Conservation (phyloP, 495 filamentous ascomycete species). For the Penicillium mononematosum region DNA sequence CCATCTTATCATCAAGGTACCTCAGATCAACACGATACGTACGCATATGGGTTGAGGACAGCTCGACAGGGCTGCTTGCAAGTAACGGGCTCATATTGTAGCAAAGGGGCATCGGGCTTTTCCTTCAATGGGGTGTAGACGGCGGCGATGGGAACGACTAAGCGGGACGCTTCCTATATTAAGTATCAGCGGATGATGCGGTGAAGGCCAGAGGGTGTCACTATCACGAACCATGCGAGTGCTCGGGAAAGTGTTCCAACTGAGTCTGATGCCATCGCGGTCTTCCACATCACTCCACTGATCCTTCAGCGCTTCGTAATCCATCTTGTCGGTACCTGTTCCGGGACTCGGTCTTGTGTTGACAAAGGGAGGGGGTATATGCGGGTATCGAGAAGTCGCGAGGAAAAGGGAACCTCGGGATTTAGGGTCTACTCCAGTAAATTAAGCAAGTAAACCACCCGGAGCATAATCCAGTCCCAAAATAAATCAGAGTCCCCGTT, state of each 20-base stretch:
- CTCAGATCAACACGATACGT: constrained; percentile 28
- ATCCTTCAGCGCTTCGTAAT: constrained; percentile 85
- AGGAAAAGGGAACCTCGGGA: constrained; percentile 16
- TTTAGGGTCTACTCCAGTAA: constrained; percentile 23
- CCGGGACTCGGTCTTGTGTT: constrained; percentile 31
- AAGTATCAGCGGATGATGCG: constrained; percentile 28
- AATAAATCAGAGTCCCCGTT: constrained; percentile 22
- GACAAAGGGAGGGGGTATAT: constrained; percentile 28
- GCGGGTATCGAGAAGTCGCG: constrained; percentile 19
- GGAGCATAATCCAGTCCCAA: constrained; percentile 38
- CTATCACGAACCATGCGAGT: constrained; percentile 77
- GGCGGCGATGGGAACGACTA: constrained; percentile 96
- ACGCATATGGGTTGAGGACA: constrained; percentile 97
- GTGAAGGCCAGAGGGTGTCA: constrained; percentile 2
- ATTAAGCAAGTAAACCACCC: constrained; percentile 22
- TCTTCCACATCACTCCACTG: constrained; percentile 98
- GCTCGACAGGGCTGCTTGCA: constrained; percentile 97
- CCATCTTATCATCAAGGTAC: constrained; percentile 3
- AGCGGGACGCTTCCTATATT: constrained; percentile 84
- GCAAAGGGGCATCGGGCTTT: constrained; percentile 80
- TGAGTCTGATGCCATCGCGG: constrained; percentile 91
- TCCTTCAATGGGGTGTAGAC: constrained; percentile 97
- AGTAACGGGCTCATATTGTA: constrained; percentile 96
- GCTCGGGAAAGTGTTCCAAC: constrained; percentile 99
- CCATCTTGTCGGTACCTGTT: constrained; percentile 53